Evolutionary conservation across 495 filamentous ascomycete genomes (phyloP), one percentile per base, ranked within the genome.

Genomic region (Penicillium steckii): DNA sequence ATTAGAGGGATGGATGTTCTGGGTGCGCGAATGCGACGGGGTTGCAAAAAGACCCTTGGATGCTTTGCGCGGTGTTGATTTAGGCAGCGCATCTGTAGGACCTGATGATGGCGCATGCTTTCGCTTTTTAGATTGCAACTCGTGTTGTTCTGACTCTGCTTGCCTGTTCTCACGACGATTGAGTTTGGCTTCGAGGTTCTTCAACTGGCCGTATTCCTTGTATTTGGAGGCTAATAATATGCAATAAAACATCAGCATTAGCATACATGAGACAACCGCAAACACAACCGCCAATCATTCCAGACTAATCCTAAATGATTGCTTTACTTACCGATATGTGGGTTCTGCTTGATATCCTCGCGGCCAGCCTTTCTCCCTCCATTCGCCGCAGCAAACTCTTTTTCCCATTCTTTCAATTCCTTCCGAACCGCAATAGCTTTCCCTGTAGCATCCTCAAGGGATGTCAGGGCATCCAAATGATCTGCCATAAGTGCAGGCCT

Each of bases 331-430:
- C 91, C 88, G 60, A 97, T 96, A 3, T 81, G 81, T 8, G 83
- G 82, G 58, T 91, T 83, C 50, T 85, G 79, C 69, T 96, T 96
- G 65, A 97, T 95, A 68, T 96, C 91, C 12, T 86, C 83, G 30
- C 90, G 85, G 17, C 79, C 77, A 10, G 94, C 86, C 73, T 95
- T 96, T 45, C 76, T 79, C 13, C 91, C 91, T 9, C 70, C 76
- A 62, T 96, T 80, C 1, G 73, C 70, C 18, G 72, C 70, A 2
- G 88, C 81, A 74, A 94, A 97, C 5, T 80, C 71, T 57, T 80
- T 82, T 68, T 98, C 93, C 86, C 91, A 98, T 62, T 77, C 69
- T 67, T 97, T 98, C 25, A 98, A 71, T 54, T 95, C 88, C 8
- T 75, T 72, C 3, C 90, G 85, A 19, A 96, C 68, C 48, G 46